These are phyloP conservation scores for Scheffersomyces lignicola DNA, from an alignment of 1,139 yeast genomes.

Conservation along the genomic window DNA sequence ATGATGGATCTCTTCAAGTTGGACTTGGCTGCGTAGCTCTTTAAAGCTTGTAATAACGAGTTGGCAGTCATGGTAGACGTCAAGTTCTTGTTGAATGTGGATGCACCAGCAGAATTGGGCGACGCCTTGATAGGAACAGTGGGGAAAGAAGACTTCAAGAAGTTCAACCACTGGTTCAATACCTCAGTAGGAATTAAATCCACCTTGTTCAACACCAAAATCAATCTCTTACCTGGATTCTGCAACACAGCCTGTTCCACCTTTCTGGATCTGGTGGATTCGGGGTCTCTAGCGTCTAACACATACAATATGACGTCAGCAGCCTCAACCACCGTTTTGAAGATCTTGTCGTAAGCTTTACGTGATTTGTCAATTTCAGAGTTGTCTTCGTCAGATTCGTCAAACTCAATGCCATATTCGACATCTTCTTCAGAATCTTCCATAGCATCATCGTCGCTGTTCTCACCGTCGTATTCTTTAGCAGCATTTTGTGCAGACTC, in stretches of 20 bases:
- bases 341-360: slow-evolving; percentile 88
- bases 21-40: slow-evolving; percentile 79
- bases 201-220: slow-evolving; percentile 84
- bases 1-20: slow-evolving; percentile 88
- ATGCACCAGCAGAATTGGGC: slow-evolving; percentile 53
- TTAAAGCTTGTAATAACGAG: slow-evolving; percentile 75
- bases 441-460: slow-evolving; percentile 41
- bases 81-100: slow-evolving; percentile 75
- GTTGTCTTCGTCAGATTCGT: slow-evolving; percentile 40
- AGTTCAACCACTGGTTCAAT: slow-evolving; percentile 80
- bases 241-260: slow-evolving; percentile 89
- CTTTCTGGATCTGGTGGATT: slow-evolving; percentile 85
- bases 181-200: slow-evolving; percentile 88
- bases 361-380: slow-evolving; percentile 71
- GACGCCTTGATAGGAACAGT: slow-evolving; percentile 84
- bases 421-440: slow-evolving; percentile 44
- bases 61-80: slow-evolving; percentile 73
- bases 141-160: slow-evolving; percentile 82
- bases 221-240: slow-evolving; percentile 75
- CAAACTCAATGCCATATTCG: slow-evolving; percentile 49
- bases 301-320: slow-evolving; percentile 91
- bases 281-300: slow-evolving; percentile 97
- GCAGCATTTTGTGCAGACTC: slow-evolving; percentile 91
- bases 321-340: slow-evolving; percentile 78
- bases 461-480: slow-evolving; percentile 62